Conservation (phyloP, 2,329 filamentous ascomycete genomes). For the Mycogone perniciosa region DNA sequence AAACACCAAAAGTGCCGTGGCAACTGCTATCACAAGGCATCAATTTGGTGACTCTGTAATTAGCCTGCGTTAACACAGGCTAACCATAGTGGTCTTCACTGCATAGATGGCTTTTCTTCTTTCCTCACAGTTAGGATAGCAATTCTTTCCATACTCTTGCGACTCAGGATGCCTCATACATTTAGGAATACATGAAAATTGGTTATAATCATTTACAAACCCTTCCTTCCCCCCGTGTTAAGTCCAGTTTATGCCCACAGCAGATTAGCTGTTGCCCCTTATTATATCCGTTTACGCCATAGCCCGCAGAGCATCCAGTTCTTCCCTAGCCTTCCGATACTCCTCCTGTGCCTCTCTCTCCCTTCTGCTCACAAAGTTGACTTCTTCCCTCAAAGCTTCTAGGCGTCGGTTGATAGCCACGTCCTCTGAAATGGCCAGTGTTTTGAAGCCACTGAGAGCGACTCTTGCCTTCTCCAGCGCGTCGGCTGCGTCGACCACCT, state of each 20-base stretch:
- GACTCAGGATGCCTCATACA: no score
- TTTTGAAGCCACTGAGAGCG: slow-evolving; percentile 68
- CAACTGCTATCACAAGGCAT: no score
- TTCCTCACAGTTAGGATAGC: no score
- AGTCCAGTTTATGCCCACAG: not conserved
- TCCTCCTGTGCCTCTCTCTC: slow-evolving; percentile 88
- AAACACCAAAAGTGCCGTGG: no score
- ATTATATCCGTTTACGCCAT: slow-evolving; percentile 32
- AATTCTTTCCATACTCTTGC: no score
- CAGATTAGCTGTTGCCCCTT: slow-evolving; percentile 15
- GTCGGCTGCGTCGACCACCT: slow-evolving; percentile 68
- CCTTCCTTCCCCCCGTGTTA: not conserved
- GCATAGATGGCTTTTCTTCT: no score
- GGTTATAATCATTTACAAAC: not conserved
- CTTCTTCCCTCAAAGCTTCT: slow-evolving; percentile 73
- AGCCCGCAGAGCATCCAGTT: slow-evolving; percentile 57
- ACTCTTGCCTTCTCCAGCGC: slow-evolving; percentile 67
- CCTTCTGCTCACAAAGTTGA: slow-evolving; percentile 68
- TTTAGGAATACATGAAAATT: not conserved
- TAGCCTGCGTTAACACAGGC: no score
- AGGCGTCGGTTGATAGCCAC: slow-evolving; percentile 66
- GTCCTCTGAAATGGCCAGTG: slow-evolving; percentile 72
- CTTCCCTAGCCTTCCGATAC: slow-evolving; percentile 70
- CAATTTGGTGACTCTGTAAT: no score
- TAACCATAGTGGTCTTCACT: no score